Conservation (phyloP, 2,329 filamentous ascomycete genomes). For the Trichophyton rubrum region DNA sequence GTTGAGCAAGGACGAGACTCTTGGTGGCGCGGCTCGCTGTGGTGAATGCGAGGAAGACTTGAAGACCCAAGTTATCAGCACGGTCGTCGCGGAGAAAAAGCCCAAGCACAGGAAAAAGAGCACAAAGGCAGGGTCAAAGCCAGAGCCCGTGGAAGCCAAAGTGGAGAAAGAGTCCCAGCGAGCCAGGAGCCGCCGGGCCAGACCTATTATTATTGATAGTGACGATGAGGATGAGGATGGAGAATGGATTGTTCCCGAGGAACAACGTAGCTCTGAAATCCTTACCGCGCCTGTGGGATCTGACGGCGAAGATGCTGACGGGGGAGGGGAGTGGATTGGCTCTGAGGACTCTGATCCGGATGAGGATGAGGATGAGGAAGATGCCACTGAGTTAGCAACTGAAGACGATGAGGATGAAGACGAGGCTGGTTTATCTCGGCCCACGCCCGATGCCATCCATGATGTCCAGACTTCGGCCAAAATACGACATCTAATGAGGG, state of each 20-base stretch:
- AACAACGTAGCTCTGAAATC: conserved; percentile 47
- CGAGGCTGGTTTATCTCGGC: conserved; percentile 31
- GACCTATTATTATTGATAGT: conserved; percentile 39
- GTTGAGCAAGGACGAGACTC: conserved; percentile 46
- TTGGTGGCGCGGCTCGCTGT: conserved; percentile 48
- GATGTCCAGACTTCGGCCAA: conserved; percentile 59
- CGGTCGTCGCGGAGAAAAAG: conserved; percentile 34
- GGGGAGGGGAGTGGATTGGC: conserved; percentile 65
- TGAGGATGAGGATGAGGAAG: conserved; percentile 19
- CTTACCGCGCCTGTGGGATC: conserved; percentile 68
- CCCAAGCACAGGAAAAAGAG: conserved; percentile 27
- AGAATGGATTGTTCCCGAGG: conserved; percentile 66
- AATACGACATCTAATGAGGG: conserved; percentile 70
- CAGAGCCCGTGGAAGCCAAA: conserved; percentile 20
- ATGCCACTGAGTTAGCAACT: conserved; percentile 12
- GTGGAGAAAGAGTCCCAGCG: conserved; percentile 14
- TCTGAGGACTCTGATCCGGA: conserved; percentile 54
- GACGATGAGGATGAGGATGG: conserved; percentile 53
- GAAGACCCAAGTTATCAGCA: conserved; percentile 39
- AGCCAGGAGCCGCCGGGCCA: conserved; percentile 25
- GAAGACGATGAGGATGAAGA: conserved; percentile 30
- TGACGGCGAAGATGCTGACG: conserved; percentile 81
- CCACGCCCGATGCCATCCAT: conserved; percentile 21
- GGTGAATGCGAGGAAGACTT: conserved; percentile 64
- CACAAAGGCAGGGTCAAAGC: conserved; percentile 28